Conservation (phyloP, 306 rosid genomes). For the Prunus kanzakura region DNA sequence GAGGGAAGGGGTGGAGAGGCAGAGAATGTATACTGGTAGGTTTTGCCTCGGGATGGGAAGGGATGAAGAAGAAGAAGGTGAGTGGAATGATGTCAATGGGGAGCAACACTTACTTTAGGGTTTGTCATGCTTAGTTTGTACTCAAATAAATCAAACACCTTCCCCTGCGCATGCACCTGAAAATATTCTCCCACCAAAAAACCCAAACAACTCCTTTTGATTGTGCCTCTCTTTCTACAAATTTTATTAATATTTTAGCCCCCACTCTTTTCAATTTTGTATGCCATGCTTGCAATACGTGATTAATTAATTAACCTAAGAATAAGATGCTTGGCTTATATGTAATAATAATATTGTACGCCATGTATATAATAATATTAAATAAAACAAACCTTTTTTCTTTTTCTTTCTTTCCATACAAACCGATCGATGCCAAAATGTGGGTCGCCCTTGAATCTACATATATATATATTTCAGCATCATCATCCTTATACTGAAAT, state of each 20-base stretch:
- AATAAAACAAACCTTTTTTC: not conserved
- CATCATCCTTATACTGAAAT: not conserved
- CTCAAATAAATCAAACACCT: constrained; percentile 69
- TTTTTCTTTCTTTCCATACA: not conserved
- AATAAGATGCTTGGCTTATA: constrained; percentile 77
- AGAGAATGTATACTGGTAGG: constrained; percentile 59
- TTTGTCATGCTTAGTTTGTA: constrained; percentile 88
- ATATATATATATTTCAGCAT: not conserved
- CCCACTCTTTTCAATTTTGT: constrained; percentile 36
- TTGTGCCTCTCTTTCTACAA: constrained; percentile 30
- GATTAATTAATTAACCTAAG: constrained; percentile 34
- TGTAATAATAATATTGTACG: constrained; percentile 24
- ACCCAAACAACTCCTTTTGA: constrained; percentile 52
- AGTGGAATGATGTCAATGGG: constrained; percentile 96
- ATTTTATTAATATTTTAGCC: constrained; percentile 21
- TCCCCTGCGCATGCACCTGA: constrained; percentile 76
- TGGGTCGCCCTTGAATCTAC: no score
- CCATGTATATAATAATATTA: not conserved
- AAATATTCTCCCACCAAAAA: constrained; percentile 61
- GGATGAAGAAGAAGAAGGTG: constrained; percentile 76
- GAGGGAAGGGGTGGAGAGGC: constrained; percentile 33
- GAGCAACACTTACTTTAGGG: constrained; percentile 90
- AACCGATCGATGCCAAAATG: not conserved
- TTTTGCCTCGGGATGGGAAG: constrained; percentile 71
- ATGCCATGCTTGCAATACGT: constrained; percentile 53